Evolutionary conservation across 805 yeast genomes (phyloP), one percentile per base, ranked within the genome.

Genomic region (Candida vaughaniae): DNA sequence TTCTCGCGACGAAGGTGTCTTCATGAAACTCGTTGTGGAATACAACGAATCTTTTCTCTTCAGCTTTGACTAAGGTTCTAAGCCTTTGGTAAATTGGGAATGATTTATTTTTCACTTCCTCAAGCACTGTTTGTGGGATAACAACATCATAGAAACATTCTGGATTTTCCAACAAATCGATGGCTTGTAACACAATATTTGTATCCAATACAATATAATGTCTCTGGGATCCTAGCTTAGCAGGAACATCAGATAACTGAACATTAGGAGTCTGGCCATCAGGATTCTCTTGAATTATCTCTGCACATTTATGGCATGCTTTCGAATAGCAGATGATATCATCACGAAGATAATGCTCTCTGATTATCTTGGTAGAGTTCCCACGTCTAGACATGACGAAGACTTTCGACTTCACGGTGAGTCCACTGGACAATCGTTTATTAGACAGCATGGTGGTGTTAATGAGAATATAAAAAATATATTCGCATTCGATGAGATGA

Each of bases 51-150:
- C 97, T 71, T 60, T 93, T 93, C 25, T 77, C 85, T 36, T 81
- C 87, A 30, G 77, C 71, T 49, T 85, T 82, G 20, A 86, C 80
- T 14, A 93, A 65, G 2, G 85, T 76, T 52, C 97, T 74, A 32
- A 91, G 62, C 55, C 99, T 74, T 51, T 85, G 80, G 58, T 90
- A 93, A 14, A 91, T 81, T 3, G 99, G 96, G 53, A 81, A 78
- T 34, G 95, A 86, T 53, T 82, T 73, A 56, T 88, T 88, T 46
- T 87, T 78, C 7, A 91, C 96, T 60, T 93, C 98, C 49, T 95
- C 97, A 23, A 93, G 68, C 2, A 88, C 97, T 5, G 95, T 85
- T 58, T 93, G 99, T 1, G 98, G 96, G n/a, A 93, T 67, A 39
- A 93, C 82, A 12, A 90, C 96, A 61, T 93, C 98, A 52, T 74